Conservation (phyloP, 305 asterid species). For the Fraxinus sp. region DNA sequence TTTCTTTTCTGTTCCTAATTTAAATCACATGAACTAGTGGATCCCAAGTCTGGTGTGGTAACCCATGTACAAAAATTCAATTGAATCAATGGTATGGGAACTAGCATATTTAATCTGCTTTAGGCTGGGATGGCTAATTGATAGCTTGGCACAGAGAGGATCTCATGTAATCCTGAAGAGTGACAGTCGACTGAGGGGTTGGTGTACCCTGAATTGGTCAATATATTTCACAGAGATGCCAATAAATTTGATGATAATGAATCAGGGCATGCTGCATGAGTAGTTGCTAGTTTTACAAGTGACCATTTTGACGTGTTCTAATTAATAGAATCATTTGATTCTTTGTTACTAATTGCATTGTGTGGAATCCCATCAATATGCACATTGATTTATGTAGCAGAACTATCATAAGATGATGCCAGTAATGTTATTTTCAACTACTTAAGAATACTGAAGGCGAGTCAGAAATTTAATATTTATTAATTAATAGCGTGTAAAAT, state of each 20-base stretch:
- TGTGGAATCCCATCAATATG: neutral
- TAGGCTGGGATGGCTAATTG: neutral
- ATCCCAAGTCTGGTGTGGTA: neutral
- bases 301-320: neutral
- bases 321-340: neutral
- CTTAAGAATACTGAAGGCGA: neutral
- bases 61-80: neutral
- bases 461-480: neutral
- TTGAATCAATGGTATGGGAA: slow-evolving; percentile 2
- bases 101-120: neutral
- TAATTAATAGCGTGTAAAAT: neutral
- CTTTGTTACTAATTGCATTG: neutral
- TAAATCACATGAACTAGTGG: neutral
- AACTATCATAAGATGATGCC: neutral
- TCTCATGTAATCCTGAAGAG: neutral
- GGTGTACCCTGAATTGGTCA: neutral
- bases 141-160: neutral
- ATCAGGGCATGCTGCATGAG: neutral
- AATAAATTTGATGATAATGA: neutral
- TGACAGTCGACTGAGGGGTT: neutral
- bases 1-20: neutral
- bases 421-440: neutral
- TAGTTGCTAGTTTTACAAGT: neutral
- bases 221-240: neutral
- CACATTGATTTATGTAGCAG: neutral